phyloP scores from a whole-genome alignment of 2,329 filamentous ascomycete genomes.

The Stagonosporopsis tanaceti region DNA sequence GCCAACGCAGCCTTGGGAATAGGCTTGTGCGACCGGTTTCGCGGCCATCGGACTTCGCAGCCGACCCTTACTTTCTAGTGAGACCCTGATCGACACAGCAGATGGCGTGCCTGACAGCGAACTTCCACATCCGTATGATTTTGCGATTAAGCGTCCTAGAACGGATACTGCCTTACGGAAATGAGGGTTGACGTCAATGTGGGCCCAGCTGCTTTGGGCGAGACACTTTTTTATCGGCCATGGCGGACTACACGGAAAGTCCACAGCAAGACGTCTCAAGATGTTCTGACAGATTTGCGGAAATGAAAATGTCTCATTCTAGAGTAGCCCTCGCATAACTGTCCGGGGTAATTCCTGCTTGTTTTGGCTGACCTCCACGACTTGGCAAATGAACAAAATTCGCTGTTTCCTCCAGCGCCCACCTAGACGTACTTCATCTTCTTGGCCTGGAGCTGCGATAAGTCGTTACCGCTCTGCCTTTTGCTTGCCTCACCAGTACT shows the following conservation, averaged over 20 bases:
- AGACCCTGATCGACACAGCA: background rate
- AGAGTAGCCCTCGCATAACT: background rate
- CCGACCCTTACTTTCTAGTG: background rate
- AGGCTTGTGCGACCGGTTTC: background rate
- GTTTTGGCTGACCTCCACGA: too few species aligned
- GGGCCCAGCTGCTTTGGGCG: background rate
- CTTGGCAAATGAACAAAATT: too few species aligned
- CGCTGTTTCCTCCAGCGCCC: background rate
- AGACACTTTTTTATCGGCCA: background rate
- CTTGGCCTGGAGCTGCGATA: background rate
- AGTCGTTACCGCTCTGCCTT: background rate
- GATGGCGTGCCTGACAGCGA: background rate
- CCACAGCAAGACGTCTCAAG: background rate
- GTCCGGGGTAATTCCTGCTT: background rate
- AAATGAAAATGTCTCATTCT: background rate
- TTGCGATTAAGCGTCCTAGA: background rate
- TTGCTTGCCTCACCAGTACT: background rate
- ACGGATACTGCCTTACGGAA: background rate
- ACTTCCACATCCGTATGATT: background rate
- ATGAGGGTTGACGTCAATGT: background rate
- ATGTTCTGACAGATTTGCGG: background rate
- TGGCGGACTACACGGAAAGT: background rate
- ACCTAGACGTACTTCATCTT: background rate
- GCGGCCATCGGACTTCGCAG: constrained; percentile 5
- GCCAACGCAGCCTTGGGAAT: background rate